These are phyloP conservation scores for Cantharellus cinnabarinus DNA, from an alignment of 768 basidiomycete species.

Conservation along the genomic window DNA sequence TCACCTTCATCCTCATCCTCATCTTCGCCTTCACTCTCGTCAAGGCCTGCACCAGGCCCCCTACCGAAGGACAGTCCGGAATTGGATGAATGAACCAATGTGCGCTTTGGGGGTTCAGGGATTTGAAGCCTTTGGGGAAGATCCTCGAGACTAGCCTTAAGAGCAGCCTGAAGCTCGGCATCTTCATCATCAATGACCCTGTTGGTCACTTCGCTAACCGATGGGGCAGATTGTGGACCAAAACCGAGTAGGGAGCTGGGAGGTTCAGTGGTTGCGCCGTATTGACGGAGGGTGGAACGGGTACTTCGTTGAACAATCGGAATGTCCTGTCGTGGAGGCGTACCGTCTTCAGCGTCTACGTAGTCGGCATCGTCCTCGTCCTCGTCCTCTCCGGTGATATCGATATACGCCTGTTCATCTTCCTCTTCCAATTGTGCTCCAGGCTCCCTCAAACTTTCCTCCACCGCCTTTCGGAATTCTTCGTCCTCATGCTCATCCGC, in stretches of 20 bases:
- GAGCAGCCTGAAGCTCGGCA: slow-evolving; percentile 66
- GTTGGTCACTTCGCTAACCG: neutral
- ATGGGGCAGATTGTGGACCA: no score
- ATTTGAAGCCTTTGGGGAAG: slow-evolving; percentile 31
- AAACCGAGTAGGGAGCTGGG: no score
- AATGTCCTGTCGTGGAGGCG: no score
- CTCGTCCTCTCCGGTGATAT: slow-evolving; percentile 7
- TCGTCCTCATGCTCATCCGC: slow-evolving; percentile 36
- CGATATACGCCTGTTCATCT: neutral
- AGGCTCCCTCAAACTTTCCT: slow-evolving; percentile 30
- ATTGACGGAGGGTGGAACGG: no score
- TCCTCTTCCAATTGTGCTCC: slow-evolving; percentile 12
- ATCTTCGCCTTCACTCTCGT: neutral
- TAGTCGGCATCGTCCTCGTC: slow-evolving; percentile 13
- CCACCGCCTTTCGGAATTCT: slow-evolving; percentile 34
- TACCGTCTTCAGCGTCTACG: slow-evolving; percentile 9
- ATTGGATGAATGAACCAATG: neutral
- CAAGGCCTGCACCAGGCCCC: neutral
- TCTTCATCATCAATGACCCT: slow-evolving; percentile 73
- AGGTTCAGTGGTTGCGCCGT: no score
- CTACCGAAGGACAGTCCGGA: neutral
- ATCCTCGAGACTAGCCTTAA: slow-evolving; percentile 59
- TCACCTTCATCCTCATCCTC: slow-evolving; percentile 16
- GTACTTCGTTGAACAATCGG: no score
- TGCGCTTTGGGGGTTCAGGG: slow-evolving; percentile 15